A percentile compares a stretch with the other conserved stretches of the same genome.
Evolutionary conservation across 305 asterid species (phyloP).

Genomic region (Ajuga reptans): DNA sequence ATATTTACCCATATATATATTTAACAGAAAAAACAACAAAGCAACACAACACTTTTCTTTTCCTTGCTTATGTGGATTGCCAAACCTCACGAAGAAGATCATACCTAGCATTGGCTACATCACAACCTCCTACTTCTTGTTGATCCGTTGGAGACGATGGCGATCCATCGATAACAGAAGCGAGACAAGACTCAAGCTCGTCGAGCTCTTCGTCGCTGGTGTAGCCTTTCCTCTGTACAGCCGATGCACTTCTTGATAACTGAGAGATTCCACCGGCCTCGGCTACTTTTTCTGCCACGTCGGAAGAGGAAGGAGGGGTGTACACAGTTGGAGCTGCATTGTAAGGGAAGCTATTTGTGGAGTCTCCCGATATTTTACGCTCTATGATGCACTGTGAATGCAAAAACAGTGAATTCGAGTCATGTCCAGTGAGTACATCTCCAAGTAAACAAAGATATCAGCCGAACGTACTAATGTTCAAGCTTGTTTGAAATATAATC

Average conservation of each 20-base stretch:
- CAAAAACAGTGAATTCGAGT: background rate
- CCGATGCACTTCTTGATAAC: constrained; percentile 52
- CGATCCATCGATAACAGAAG: constrained; percentile 35
- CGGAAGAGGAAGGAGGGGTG: constrained; percentile 47
- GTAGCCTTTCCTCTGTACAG: constrained; percentile 79
- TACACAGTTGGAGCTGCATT: constrained; percentile 58
- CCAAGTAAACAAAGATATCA: background rate
- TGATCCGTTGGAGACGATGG: constrained; percentile 34
- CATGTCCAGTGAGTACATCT: background rate
- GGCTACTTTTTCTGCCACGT: constrained; percentile 50
- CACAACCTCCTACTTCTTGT: constrained; percentile 18
- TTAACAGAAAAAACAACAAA: background rate
- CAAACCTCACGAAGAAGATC: constrained; percentile 88
- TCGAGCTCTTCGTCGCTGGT: constrained; percentile 89
- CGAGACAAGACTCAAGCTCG: constrained; percentile 60
- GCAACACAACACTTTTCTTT: background rate
- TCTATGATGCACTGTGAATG: constrained; percentile 61
- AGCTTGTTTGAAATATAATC: too few relatives aligned
- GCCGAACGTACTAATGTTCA: too few relatives aligned
- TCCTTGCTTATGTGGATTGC: constrained; percentile 35
- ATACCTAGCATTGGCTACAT: constrained; percentile 57
- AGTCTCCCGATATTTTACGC: constrained; percentile 41
- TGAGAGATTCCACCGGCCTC: constrained; percentile 45
- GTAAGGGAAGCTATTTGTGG: constrained; percentile 57
- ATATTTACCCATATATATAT: constrained; percentile 20